Evolutionary conservation across 345 rosid species (phyloP).

Genomic region (Pugionium cornutum): DNA sequence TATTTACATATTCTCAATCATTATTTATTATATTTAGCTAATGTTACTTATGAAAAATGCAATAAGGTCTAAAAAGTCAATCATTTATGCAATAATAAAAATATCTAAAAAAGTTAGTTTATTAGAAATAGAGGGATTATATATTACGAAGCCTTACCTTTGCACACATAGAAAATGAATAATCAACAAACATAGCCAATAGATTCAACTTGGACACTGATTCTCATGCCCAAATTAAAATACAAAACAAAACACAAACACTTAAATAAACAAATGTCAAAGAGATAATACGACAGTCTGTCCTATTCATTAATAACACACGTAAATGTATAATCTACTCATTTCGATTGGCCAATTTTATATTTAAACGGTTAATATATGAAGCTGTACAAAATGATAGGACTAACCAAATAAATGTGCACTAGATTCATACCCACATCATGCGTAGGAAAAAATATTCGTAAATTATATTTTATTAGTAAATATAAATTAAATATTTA

Average conservation of each 20-base stretch:
- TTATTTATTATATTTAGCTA: too few relatives aligned
- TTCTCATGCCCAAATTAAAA: conserved; percentile 34
- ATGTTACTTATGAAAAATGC: too few relatives aligned
- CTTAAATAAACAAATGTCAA: conserved; percentile 16
- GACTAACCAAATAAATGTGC: neutral
- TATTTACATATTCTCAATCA: too few relatives aligned
- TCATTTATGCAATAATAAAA: too few relatives aligned
- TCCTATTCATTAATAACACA: conserved; percentile 22
- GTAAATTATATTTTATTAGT: too few relatives aligned
- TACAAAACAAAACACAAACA: conserved; percentile 1
- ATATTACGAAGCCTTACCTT: conserved; percentile 17
- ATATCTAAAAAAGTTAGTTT: too few relatives aligned
- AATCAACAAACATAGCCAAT: conserved; percentile 40
- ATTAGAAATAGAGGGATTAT: neutral
- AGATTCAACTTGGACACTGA: conserved; percentile 43
- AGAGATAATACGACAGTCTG: conserved; percentile 34
- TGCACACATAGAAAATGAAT: conserved; percentile 24
- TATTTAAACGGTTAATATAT: too few relatives aligned
- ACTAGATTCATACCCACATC: too few relatives aligned
- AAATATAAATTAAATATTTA: too few relatives aligned
- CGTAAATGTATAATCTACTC: conserved; percentile 1
- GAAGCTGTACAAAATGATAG: neutral
- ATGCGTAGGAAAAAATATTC: too few relatives aligned
- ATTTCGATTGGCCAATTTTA: neutral
- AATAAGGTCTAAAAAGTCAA: too few relatives aligned